A percentile compares a stretch with the other conserved stretches of the same genome.
phyloP scores from a whole-genome alignment of 192 early-diverging fungal species.

The Oehlia diaphana region DNA sequence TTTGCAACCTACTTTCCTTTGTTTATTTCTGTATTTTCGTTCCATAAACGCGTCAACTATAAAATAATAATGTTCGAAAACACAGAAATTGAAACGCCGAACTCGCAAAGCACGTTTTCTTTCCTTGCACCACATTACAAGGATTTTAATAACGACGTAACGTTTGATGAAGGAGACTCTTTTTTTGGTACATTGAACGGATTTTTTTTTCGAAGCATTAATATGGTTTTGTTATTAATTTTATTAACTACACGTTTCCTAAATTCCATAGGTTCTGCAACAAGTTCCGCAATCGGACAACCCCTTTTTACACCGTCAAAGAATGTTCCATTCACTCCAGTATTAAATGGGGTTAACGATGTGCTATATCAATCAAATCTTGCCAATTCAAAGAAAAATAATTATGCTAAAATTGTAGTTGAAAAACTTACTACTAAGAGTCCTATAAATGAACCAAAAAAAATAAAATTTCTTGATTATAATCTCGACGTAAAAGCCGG shows the following conservation, averaged over 20 bases:
- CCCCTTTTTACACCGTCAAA: not conserved
- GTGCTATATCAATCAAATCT: not conserved
- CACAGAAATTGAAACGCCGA: not conserved
- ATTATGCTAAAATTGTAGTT: too few relatives aligned
- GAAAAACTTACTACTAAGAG: not conserved
- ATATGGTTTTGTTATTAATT: not conserved
- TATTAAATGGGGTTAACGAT: not conserved
- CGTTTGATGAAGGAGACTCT: conserved; percentile 16
- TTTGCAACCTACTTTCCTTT: too few relatives aligned
- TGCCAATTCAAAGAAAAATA: not conserved
- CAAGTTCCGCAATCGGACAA: not conserved
- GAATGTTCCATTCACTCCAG: not conserved
- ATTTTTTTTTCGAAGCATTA: too few relatives aligned
- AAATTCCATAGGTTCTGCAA: not conserved
- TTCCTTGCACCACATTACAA: conserved; percentile 1
- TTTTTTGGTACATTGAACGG: not conserved
- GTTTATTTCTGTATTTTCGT: too few relatives aligned
- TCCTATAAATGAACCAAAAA: too few relatives aligned
- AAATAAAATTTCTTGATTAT: too few relatives aligned
- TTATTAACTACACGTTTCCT: not conserved
- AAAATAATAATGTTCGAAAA: not conserved
- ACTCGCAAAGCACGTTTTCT: not conserved
- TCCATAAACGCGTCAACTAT: too few relatives aligned
- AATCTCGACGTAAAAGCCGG: too few relatives aligned
- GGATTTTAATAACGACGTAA: not conserved